Evolutionary conservation across 768 basidiomycete species (phyloP), one percentile per base, ranked within the genome.

Genomic region (Lactarius tabidus): DNA sequence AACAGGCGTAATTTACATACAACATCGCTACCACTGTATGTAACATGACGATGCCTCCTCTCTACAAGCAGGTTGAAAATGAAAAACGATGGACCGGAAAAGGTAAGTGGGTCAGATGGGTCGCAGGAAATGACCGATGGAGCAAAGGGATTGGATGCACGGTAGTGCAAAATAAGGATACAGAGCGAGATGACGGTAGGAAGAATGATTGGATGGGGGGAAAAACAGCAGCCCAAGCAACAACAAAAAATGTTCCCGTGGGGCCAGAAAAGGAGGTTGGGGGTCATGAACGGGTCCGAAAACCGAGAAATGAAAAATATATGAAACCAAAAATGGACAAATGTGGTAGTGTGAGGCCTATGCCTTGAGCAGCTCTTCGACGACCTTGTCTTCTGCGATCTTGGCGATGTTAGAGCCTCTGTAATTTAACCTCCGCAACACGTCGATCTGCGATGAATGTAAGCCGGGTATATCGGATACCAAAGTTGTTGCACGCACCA

Each of bases 381-480:
- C 88, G 48, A 95, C 80, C 73, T 87, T 84, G 72, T 95, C 93
- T 71, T 93, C 91, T 48, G 84, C 76, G 74, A 93, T 90, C 75
- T 89, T 87, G 17, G 86, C 80, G 54, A 89, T 86, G 73, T 94
- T 95, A 20, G 84, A 78, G 29, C 94, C 86, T 31, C 93, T 86
- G 77, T 96, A 96, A 75, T 96, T 95, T 73, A 95, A 73, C 71
- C 91, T 81, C 69, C 89, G 84, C 66, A 96, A 82, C n/a, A 88
- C 90, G 72, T 94, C 93, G 66, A 95, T 91, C 92, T 95, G 59
- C 36, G 59, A 14, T 6, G 10, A 41, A 56, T 54, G 48, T 68
- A 51, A 52, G 43, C 18, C 26, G 20, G 12, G 52, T 3, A 58
- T 41, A 28, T 28, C 17, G 5, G 26, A 48, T 20, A 39, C 36